Evolutionary conservation across 2,329 filamentous ascomycete genomes (phyloP), one percentile per base, ranked within the genome.

Genomic region (Sporothrix pseudoabietina): DNA sequence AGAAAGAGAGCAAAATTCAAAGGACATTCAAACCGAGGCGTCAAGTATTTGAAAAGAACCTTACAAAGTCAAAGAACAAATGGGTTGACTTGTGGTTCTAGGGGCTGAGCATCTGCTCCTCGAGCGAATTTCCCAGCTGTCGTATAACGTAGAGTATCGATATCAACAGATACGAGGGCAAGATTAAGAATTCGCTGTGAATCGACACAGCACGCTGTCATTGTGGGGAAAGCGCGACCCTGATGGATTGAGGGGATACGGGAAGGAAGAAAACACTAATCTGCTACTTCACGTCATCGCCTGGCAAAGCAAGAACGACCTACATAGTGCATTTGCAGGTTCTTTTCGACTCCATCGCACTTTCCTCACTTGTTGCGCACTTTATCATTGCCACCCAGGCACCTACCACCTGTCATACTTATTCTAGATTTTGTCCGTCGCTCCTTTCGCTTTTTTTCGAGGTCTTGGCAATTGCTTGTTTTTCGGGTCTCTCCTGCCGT

Each of bases 381-480:
- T 49, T 39, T 10, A 22, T 30, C 57, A n/a, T 61, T 39, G 30
- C 57, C 57, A n/a, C 57, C 57, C 39, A 61, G 30, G 30, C 57
- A n/a, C 57, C 57, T 61, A 61, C n/a, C 32, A 61, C 57, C 61
- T 66, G 39, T 47, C 61, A 47, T 39, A 61, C 44, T 65, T 47
- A 66, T 66, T 41, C 10, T 44, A 22, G 10, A 66, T 66, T 41
- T 41, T 66, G 39, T 47, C 61, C 61, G 26, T 68, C 14, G 22
- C 14, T n/a, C 26, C 65, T 68, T 68, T 44, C 65, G 32, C 65
- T 8, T n/a, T 49, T 32, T 32, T n/a, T 63, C 41, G 63, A 52
- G 26, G 41, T 68, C 65, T 68, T 68, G 65, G 65, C 44, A 68
- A 68, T 52, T 52, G 65, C 44, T 68, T 68, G 41, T 68, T 52